A percentile compares a stretch with the other conserved stretches of the same genome.
Conservation (phyloP, 164 flowering plant species). For the Echeveria elegans region DNA sequence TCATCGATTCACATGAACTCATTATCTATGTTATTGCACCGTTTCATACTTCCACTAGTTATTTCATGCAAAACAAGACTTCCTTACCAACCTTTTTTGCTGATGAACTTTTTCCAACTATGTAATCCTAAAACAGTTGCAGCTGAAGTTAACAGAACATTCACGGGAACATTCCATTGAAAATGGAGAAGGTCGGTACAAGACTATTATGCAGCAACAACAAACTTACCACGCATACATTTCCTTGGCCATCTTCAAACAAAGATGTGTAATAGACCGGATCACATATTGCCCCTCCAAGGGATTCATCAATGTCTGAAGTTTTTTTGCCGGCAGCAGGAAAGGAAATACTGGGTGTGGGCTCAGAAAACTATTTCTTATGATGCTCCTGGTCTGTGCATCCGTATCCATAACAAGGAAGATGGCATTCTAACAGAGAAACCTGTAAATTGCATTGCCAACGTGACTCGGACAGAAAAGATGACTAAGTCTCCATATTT, state of each 20-base stretch:
- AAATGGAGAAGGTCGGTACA: no score
- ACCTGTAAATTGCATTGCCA: slow-evolving; percentile 71
- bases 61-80: no score
- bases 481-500: slow-evolving; percentile 32
- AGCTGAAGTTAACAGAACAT: no score
- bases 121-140: no score
- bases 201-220: background rate
- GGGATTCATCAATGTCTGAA: slow-evolving; percentile 43
- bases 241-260: slow-evolving; percentile 54
- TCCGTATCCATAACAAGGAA: slow-evolving; percentile 82
- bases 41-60: no score
- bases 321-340: slow-evolving; percentile 30
- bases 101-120: no score
- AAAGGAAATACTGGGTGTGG: slow-evolving; percentile 51
- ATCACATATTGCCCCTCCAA: slow-evolving; percentile 79
- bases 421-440: slow-evolving; percentile 59
- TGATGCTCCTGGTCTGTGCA: slow-evolving; percentile 77
- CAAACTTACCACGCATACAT: slow-evolving; percentile 33
- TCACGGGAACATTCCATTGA: no score
- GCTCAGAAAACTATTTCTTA: slow-evolving; percentile 61
- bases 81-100: no score
- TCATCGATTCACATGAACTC: no score
- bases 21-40: no score
- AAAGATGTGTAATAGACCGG: slow-evolving; percentile 82
- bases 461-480: slow-evolving; percentile 59